These are phyloP conservation scores for Blakeslea trispora DNA, from an alignment of 371 early-diverging fungal genomes.

Conservation along the genomic window DNA sequence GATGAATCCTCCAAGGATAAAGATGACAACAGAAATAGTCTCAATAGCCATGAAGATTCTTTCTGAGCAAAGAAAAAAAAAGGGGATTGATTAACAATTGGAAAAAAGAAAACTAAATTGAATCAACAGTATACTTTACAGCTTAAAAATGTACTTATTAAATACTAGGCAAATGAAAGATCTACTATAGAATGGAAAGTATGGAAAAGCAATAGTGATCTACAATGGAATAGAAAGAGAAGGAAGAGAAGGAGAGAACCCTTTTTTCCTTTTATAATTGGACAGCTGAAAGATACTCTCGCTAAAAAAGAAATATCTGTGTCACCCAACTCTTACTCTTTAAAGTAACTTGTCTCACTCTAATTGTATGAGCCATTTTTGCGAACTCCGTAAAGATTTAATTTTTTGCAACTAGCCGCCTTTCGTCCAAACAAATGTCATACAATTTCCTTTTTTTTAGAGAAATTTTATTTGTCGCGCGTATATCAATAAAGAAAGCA, in stretches of 20 bases:
- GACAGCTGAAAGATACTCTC: not conserved
- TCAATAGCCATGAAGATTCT: constrained; percentile 1
- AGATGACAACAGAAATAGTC: constrained; percentile 28
- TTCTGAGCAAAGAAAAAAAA: not conserved
- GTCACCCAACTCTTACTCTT: not conserved
- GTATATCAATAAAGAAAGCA: too few relatives aligned
- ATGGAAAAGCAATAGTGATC: too few relatives aligned
- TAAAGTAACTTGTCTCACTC: not conserved
- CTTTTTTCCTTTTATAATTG: not conserved
- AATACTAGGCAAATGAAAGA: too few relatives aligned
- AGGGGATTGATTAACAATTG: not conserved
- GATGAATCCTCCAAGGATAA: constrained; percentile 81
- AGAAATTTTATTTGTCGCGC: too few relatives aligned
- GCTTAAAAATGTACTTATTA: too few relatives aligned
- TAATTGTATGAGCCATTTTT: not conserved
- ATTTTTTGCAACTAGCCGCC: not conserved
- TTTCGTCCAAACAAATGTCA: too few relatives aligned
- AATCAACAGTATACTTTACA: too few relatives aligned
- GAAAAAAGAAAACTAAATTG: too few relatives aligned
- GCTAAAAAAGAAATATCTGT: not conserved
- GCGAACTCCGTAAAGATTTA: not conserved
- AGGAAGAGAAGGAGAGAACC: too few relatives aligned
- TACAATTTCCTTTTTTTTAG: too few relatives aligned
- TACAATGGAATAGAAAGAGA: too few relatives aligned
- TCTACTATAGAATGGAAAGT: too few relatives aligned